Evolutionary conservation across 306 rosid genomes (phyloP).

Genomic region (Medicago arabica): DNA sequence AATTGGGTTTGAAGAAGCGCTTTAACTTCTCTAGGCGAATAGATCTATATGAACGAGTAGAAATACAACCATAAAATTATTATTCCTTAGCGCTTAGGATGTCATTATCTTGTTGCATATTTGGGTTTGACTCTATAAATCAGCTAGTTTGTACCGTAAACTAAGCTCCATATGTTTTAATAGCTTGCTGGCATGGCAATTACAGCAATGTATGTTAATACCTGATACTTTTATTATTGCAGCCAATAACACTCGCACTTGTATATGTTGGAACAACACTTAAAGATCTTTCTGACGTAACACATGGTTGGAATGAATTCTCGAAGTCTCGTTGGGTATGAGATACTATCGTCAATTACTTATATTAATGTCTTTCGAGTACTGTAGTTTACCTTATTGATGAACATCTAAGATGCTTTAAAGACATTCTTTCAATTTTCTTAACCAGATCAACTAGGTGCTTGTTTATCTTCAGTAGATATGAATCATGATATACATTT

Average conservation of each 20-base stretch:
- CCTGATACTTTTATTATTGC: slow-evolving; percentile 44
- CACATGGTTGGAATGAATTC: slow-evolving; percentile 92
- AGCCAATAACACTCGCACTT: slow-evolving; percentile 91
- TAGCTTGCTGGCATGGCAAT: neutral
- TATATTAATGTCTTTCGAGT: slow-evolving; percentile 22
- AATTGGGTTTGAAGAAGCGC: neutral
- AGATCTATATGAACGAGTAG: neutral
- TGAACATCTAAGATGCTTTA: too few species aligned
- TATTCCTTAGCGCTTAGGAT: too few species aligned
- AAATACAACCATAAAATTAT: neutral
- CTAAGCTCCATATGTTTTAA: neutral
- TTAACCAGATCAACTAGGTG: too few species aligned
- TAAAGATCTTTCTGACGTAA: slow-evolving; percentile 94
- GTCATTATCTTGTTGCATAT: too few species aligned
- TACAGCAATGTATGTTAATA: slow-evolving; percentile 23
- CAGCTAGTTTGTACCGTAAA: too few species aligned
- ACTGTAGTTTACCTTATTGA: slow-evolving; percentile 8
- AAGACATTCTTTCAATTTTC: too few species aligned
- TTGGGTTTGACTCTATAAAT: too few species aligned
- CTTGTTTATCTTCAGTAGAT: too few species aligned
- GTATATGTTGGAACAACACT: slow-evolving; percentile 95
- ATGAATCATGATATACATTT: slow-evolving; percentile 13
- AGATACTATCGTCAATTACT: slow-evolving; percentile 31
- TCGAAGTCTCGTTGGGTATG: slow-evolving; percentile 92
- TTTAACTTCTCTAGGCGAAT: neutral